Percentiles rank a stretch among this genome's conserved stretches.
These are phyloP conservation scores for Pulicaria dysenterica DNA, from an alignment of 129 eudicot species.

Conservation along the genomic window DNA sequence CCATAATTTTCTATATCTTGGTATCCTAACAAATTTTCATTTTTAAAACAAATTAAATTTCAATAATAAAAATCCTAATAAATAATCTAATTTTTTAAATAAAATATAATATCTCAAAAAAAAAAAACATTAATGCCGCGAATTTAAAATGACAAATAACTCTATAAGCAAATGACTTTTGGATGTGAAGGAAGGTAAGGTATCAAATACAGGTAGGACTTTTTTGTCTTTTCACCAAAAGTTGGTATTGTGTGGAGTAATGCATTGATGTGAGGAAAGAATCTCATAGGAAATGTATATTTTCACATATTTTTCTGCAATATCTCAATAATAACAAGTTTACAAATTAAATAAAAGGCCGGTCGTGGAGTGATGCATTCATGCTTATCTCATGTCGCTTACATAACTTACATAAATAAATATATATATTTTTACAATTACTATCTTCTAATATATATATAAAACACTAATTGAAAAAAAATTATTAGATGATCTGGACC, in stretches of 20 bases:
- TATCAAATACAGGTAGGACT: constrained; percentile 28
- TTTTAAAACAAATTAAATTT: too few relatives aligned
- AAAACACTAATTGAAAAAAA: too few relatives aligned
- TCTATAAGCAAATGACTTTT: constrained; percentile 19
- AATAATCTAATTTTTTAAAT: too few relatives aligned
- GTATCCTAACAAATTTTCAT: too few relatives aligned
- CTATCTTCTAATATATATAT: too few relatives aligned
- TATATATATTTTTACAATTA: too few relatives aligned
- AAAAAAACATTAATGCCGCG: constrained; percentile 1
- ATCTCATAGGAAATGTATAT: not conserved
- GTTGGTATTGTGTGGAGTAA: constrained; percentile 5
- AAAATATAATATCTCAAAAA: too few relatives aligned
- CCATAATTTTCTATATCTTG: too few relatives aligned
- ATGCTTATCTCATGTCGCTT: too few relatives aligned
- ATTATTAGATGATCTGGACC: too few relatives aligned
- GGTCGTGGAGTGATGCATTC: not conserved
- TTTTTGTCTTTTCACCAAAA: constrained; percentile 28
- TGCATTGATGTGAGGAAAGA: constrained; percentile 7
- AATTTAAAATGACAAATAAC: constrained; percentile 7
- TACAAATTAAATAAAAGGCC: not conserved
- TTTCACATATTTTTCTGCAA: not conserved
- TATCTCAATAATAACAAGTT: not conserved
- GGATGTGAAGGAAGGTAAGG: constrained; percentile 32
- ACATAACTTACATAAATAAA: too few relatives aligned
- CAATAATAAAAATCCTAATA: too few relatives aligned